Evolutionary conservation across 106 monocot species (phyloP), one percentile per base, ranked within the genome.

Genomic region (Hemerocallis citrina): DNA sequence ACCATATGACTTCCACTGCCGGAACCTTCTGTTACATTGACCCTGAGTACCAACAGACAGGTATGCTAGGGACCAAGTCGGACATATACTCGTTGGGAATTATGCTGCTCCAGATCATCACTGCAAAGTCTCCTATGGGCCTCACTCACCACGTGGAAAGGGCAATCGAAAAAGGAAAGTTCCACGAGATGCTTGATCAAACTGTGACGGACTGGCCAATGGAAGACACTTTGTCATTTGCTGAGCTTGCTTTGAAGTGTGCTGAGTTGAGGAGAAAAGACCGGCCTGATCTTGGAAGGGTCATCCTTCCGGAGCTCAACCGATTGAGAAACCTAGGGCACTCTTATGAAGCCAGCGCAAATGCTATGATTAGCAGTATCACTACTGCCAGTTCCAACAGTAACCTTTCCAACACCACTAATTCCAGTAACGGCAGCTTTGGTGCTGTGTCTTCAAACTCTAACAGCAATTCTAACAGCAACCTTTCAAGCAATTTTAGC

Each of bases 21-120:
- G 91, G 91, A 3, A 86, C 91, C 16, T 85, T 91, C 57, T 91
- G 91, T 55, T 91, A 91, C 52, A 91, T 91, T 13, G 91, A 91
- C 28, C 91, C 91, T 3, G 91, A 91, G 64, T 91, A 91, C 67
- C 91, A 91, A 64, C 91, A 91, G 64, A 91, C 91, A 0, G 91
- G 91, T 1, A 85, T 91, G 91, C 77, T 86, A 0, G 82, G 85
- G 3, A 72, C 69, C 34, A 91, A 85, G 57, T 91, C 91, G 0
- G 91, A 91, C 32, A 74, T 91, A 14, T 91, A 91, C 57, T 91
- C 91, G 0, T 38, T 91, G 6, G 91, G 91, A 7, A 77, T 91
- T 24, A 48, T 91, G 70, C 72, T 91, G 29, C 79, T 91, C 29
- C 91, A 91, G 66, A 82, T 91, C 38, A 75, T 86, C 62, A 91